Base-by-base conservation (phyloP, 169 alveolate genomes). In the Plasmodium fragile region DNA sequence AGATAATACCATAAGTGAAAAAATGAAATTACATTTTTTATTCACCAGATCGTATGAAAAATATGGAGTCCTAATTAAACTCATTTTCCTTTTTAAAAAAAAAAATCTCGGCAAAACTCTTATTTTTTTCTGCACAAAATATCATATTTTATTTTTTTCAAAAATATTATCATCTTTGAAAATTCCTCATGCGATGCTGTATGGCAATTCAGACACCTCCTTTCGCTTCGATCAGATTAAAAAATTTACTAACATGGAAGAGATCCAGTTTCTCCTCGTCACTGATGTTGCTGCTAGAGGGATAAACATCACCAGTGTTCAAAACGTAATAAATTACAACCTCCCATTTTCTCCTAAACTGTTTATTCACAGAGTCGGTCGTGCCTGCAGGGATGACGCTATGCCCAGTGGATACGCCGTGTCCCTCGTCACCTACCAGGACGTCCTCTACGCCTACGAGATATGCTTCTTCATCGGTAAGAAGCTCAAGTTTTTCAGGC, bases 221-320 rank as follows among this genome's bases (percentile, higher is more conserved):
- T 97, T 97, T 36, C 95, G 99, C 94, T 97, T 95, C 77, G 95
- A 95, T 45, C 95, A 97, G 32, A 82, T 98, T 43, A 96, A 92
- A 45, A 93, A 93, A 53, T 98, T 98, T 84, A 96, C 97, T 92
- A 92, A 90, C 45, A 96, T 94, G 92, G 94, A 96, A 45, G 93
- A 89, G 16, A 95, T 96, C 5, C 92, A 97, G 30, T 93, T 98
- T 41, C 98, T 99, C 81, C 97, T 99, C 22, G 99, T 99, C 2
- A 99, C 99, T 5, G 99, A 99, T 93, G 99, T 99, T 6, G 99
- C 99, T 1, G 98, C 99, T 25, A 96, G 99, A 75, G 99, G 99
- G 4, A 95, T 99, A 8, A 99, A 99, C 95, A 98, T 99, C 72
- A 99, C 99, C 3, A 96, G 96, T 36, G 99, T 99, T 16, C 99